Evolutionary conservation across 768 basidiomycete species (phyloP).

Genomic region (Mycena galericulata): DNA sequence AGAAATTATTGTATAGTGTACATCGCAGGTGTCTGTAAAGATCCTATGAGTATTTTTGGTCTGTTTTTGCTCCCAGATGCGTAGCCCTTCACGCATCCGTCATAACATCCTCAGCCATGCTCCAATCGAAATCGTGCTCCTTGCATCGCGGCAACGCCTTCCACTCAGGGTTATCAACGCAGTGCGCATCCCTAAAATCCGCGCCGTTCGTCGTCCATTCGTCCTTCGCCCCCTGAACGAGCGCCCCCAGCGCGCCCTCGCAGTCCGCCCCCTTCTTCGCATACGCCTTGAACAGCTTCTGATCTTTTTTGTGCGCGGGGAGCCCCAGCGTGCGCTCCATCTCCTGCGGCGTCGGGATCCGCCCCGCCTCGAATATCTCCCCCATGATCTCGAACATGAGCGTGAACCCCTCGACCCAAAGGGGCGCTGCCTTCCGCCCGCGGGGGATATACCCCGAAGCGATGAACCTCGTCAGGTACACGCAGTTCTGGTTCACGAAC

Average conservation of each 20-base stretch:
- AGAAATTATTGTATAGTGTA: too few species aligned
- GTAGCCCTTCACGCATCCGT: background rate
- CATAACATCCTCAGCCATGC: background rate
- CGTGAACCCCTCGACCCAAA: background rate
- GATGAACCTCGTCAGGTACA: background rate
- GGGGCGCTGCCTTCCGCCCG: background rate
- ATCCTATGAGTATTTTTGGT: too few species aligned
- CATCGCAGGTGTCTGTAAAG: too few species aligned
- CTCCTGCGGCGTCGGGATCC: background rate
- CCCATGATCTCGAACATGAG: slow-evolving; percentile 9
- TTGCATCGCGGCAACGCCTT: slow-evolving; percentile 2
- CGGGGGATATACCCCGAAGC: background rate
- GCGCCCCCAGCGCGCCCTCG: slow-evolving; percentile 1
- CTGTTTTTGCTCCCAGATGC: too few species aligned
- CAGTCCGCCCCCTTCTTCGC: background rate
- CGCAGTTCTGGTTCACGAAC: background rate
- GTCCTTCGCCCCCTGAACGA: slow-evolving; percentile 4
- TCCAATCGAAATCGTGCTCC: slow-evolving; percentile 15
- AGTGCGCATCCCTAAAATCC: background rate
- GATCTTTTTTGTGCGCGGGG: background rate
- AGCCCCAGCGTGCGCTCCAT: background rate
- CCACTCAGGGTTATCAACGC: background rate
- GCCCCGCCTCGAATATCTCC: slow-evolving; percentile 7
- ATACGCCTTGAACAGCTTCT: background rate
- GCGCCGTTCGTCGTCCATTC: background rate